These are phyloP conservation scores for Microdochium trichocladiopsis DNA, from an alignment of 2,329 filamentous ascomycete species.

Conservation along the genomic window DNA sequence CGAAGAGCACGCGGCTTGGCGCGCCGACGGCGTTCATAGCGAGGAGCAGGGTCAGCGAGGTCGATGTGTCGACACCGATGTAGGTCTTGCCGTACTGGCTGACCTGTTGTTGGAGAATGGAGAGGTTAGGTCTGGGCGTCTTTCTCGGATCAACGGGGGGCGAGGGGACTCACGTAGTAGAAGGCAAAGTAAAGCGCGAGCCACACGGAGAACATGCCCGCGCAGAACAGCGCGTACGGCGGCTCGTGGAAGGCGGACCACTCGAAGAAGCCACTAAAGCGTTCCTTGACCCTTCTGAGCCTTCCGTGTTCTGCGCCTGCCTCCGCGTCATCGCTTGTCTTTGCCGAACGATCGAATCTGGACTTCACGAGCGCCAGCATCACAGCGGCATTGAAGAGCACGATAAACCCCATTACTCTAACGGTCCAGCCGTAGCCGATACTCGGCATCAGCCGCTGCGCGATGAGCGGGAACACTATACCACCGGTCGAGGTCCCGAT, in stretches of 20 bases:
- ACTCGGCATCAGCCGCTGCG: constrained; percentile 36
- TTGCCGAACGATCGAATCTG: background rate
- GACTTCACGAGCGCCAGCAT: constrained; percentile 17
- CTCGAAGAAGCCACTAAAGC: constrained; percentile 23
- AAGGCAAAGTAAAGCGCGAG: constrained; percentile 35
- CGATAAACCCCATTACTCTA: constrained; percentile 36
- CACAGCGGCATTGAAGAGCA: constrained; percentile 18
- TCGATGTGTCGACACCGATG: constrained; percentile 1
- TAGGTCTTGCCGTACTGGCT: background rate
- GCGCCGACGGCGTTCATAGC: constrained; percentile 43
- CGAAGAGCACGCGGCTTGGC: constrained; percentile 36
- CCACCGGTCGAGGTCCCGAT: constrained; percentile 40
- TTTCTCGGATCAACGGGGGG: constrained; percentile 7
- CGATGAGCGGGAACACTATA: constrained; percentile 35
- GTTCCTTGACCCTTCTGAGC: background rate
- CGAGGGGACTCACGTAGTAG: constrained; percentile 26
- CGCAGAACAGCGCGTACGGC: constrained; percentile 26
- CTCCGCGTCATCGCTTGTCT: background rate
- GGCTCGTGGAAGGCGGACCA: constrained; percentile 30
- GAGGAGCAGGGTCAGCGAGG: constrained; percentile 35
- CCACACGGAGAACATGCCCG: constrained; percentile 22
- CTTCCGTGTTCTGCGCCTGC: constrained; percentile 17
- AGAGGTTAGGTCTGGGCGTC: constrained; percentile 1
- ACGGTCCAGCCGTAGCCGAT: constrained; percentile 49
- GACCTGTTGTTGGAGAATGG: constrained; percentile 1